Percentiles rank a stretch among this genome's conserved stretches.
Evolutionary conservation across 148 eudicot species (phyloP).

Genomic region (Cornus florida): DNA sequence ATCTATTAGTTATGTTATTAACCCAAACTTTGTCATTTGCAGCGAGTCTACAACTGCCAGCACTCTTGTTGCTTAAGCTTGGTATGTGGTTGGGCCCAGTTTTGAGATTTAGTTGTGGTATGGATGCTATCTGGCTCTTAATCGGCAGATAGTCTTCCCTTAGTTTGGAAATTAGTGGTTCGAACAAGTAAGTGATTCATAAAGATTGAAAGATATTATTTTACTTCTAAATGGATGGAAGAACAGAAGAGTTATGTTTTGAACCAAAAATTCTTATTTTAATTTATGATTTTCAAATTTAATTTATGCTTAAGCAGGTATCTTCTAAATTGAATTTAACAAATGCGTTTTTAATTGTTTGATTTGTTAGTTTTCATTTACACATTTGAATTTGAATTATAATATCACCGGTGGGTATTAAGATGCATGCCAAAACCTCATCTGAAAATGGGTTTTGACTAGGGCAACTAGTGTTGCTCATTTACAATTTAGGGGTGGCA

Average conservation of each 20-base stretch:
- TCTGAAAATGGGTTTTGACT: too few relatives aligned
- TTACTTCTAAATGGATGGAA: neutral
- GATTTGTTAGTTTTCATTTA: too few relatives aligned
- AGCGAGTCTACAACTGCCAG: slow-evolving; percentile 53
- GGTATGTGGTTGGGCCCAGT: slow-evolving; percentile 4
- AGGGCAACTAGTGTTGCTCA: too few relatives aligned
- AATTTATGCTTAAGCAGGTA: neutral
- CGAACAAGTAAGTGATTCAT: neutral
- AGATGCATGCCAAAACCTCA: too few relatives aligned
- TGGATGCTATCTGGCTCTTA: neutral
- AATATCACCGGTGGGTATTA: too few relatives aligned
- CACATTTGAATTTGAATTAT: too few relatives aligned
- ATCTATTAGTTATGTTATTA: neutral
- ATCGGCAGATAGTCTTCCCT: neutral
- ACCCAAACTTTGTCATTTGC: slow-evolving; percentile 14
- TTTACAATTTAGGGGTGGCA: too few relatives aligned
- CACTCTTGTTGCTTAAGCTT: slow-evolving; percentile 39
- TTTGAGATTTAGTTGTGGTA: neutral
- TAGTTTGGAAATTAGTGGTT: neutral
- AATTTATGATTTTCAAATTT: too few relatives aligned
- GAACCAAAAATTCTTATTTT: too few relatives aligned
- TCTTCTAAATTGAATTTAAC: neutral
- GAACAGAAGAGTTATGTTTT: neutral
- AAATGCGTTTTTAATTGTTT: too few relatives aligned
- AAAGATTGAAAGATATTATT: neutral